Percentiles rank a stretch among this genome's conserved stretches.
Conservation (phyloP, 257 asterid species). For the Capsicum rhomboideum region DNA sequence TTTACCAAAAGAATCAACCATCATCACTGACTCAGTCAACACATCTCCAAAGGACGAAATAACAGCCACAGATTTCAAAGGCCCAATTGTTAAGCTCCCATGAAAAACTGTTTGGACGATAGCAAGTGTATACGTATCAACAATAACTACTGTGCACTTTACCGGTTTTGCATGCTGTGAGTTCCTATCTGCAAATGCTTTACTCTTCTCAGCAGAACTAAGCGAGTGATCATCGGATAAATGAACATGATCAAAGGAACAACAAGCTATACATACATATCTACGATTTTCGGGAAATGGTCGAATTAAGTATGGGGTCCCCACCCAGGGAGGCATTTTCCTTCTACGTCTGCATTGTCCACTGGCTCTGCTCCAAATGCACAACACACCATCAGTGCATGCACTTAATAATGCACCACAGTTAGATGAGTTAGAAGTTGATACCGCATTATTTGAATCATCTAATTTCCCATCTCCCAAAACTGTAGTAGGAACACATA, state of each 20-base stretch:
- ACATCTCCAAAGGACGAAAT: slow-evolving; percentile 36
- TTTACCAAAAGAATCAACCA: slow-evolving; percentile 73
- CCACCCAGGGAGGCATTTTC: slow-evolving; percentile 96
- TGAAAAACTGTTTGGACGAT: slow-evolving; percentile 81
- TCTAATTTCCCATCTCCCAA: slow-evolving; percentile 36
- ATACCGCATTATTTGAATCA: slow-evolving; percentile 23
- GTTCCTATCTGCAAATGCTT: slow-evolving; percentile 30
- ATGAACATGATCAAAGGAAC: slow-evolving; percentile 26
- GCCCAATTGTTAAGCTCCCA: slow-evolving; percentile 65
- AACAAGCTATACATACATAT: slow-evolving; percentile 72
- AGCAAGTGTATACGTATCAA: slow-evolving; percentile 68
- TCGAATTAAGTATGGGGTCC: slow-evolving; percentile 62
- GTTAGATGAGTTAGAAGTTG: slow-evolving; percentile 27
- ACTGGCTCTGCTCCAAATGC: slow-evolving; percentile 85
- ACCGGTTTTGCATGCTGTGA: slow-evolving; percentile 26
- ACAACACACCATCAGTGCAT: slow-evolving; percentile 77
- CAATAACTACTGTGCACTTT: slow-evolving; percentile 55
- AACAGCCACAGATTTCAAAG: slow-evolving; percentile 65
- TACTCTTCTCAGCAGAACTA: slow-evolving; percentile 20
- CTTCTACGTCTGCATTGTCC: slow-evolving; percentile 91
- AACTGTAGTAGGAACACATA: slow-evolving; percentile 64
- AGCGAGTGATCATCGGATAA: slow-evolving; percentile 25
- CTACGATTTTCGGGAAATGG: slow-evolving; percentile 59
- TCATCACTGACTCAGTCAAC: slow-evolving; percentile 58
- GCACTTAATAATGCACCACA: slow-evolving; percentile 72